Evolutionary conservation across 306 rosid genomes (phyloP), one percentile per base, ranked within the genome.

Genomic region (Vigna nakashimae): DNA sequence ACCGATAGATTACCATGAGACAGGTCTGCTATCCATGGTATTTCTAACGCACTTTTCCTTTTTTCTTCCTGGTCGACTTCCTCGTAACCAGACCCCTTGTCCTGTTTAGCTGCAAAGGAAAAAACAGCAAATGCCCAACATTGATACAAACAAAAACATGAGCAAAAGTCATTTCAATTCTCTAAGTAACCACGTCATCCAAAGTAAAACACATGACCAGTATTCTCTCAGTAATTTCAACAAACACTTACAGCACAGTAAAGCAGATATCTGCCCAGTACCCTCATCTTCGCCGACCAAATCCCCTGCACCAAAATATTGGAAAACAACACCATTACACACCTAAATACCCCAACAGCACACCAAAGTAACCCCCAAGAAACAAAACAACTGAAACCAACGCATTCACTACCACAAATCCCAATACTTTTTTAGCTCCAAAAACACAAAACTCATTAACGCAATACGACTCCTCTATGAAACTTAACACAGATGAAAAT

Each of bases 161-260:
- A 77, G 15, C 63, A 69, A 26, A 69, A 18, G 6, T 22, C 43
- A 55, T 15, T 62, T 49, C 62, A 76, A 34, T 12, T 7, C 72
- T 34, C 77, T 38, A 24, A 65, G 64, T 45, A 9, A 64, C 68
- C 53, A 26, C 62, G 13, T 55, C 52, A 71, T 14, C 52, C 65
- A 3, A 80, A 38, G 43, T 13, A 17, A 53, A 81, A 69, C 34
- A 50, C 28, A 63, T 50, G 17, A 66, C 75, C 45, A 62, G 52
- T 60, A 65, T 49, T 81, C 82, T 68, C 5, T 64, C 72, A 76
- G 70, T 57, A 67, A 79, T 82, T 60, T 69, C 62, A 49, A 82
- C 77, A 74, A 65, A 79, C 84, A 88, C 92, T 46, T 90, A 91
- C 97, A 22, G 48, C 17, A 10, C 82, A 91, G 32, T 72, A 91